Conservation (phyloP, 2,329 filamentous ascomycete genomes). For the Pyrenophora tritici-repentis region DNA sequence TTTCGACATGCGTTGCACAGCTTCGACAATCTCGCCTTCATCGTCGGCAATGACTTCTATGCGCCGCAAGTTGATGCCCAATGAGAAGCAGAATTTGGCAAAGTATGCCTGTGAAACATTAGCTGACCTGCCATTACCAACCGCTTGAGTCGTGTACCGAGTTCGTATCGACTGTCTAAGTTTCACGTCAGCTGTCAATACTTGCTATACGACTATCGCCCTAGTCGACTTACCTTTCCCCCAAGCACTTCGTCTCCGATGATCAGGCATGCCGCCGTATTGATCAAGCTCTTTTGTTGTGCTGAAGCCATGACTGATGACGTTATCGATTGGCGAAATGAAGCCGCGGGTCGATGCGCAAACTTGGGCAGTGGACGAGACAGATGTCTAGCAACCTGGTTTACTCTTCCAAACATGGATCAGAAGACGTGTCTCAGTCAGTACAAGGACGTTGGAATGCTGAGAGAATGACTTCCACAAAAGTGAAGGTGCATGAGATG, state of each 20-base stretch:
- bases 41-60: slow-evolving; percentile 95
- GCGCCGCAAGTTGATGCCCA: slow-evolving; percentile 74
- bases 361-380: slow-evolving; percentile 65
- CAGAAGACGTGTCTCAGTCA: neutral
- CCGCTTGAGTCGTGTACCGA: slow-evolving; percentile 45
- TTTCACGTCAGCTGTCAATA: slow-evolving; percentile 26
- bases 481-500: slow-evolving; percentile 5
- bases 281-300: slow-evolving; percentile 69
- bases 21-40: slow-evolving; percentile 86
- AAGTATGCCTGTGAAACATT: slow-evolving; percentile 56
- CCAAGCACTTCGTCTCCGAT: slow-evolving; percentile 97
- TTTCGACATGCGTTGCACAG: slow-evolving; percentile 81
- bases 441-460: slow-evolving; percentile 15
- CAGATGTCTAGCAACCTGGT: slow-evolving; percentile 74
- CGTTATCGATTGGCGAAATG: slow-evolving; percentile 39
- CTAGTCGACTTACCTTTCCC: slow-evolving; percentile 71
- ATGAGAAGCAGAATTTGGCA: slow-evolving; percentile 68
- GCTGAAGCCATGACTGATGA: slow-evolving; percentile 54
- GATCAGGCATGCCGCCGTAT: slow-evolving; percentile 88
- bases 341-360: slow-evolving; percentile 54
- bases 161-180: slow-evolving; percentile 68
- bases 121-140: slow-evolving; percentile 10
- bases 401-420: slow-evolving; percentile 76
- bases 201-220: neutral
- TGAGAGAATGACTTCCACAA: slow-evolving; percentile 9